A percentile compares a stretch with the other conserved stretches of the same genome.
These are phyloP conservation scores for Stentor roeselii DNA, from an alignment of 73 alveolate species.

Conservation along the genomic window DNA sequence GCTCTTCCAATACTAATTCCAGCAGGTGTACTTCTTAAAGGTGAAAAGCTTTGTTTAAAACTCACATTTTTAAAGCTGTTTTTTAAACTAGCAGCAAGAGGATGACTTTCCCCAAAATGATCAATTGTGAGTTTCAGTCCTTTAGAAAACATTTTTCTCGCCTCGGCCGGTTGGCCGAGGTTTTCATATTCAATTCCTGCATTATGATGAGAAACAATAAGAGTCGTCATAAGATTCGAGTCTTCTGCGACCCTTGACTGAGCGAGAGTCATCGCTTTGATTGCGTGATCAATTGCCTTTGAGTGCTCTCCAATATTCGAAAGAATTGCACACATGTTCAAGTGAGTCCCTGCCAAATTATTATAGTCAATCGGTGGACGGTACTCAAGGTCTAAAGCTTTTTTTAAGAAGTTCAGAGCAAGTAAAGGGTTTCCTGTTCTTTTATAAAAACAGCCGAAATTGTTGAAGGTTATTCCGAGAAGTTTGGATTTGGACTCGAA, in stretches of 20 bases:
- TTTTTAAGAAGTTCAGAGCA: neutral
- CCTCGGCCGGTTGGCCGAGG: neutral
- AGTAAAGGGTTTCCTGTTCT: neutral
- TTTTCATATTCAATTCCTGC: neutral
- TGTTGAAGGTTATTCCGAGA: neutral
- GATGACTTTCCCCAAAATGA: neutral
- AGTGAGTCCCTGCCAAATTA: neutral
- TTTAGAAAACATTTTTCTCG: neutral
- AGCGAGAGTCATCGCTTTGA: neutral
- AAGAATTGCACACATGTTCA: neutral
- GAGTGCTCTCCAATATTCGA: neutral
- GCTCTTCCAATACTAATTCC: neutral
- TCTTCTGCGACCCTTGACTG: neutral
- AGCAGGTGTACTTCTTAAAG: neutral
- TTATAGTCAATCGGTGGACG: neutral
- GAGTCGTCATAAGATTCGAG: neutral
- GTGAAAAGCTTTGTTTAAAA: neutral
- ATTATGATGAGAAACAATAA: neutral
- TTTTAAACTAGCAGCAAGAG: neutral
- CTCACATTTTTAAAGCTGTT: neutral
- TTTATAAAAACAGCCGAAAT: neutral
- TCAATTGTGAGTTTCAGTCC: neutral
- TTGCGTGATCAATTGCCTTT: neutral
- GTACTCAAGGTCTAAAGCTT: neutral
- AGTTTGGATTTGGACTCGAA: neutral